Evolutionary conservation across 1,284 basidiomycete genomes (phyloP).

Genomic region (Termitomyces sp.): DNA sequence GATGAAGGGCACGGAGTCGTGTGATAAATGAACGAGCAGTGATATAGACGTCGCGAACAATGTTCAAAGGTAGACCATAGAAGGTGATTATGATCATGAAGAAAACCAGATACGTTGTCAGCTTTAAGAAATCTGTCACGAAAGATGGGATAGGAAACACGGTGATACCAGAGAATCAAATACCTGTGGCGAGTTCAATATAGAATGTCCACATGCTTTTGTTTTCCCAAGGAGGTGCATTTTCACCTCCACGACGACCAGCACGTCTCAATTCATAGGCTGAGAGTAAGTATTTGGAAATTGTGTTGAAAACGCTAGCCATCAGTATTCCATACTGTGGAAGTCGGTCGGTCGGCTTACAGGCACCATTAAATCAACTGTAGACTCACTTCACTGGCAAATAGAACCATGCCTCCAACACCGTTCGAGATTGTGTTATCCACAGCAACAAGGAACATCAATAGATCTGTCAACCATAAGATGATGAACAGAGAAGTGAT

Average conservation of each 20-base stretch:
- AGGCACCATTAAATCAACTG: conserved; percentile 3
- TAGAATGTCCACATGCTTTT: conserved; percentile 98
- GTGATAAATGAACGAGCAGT: conserved; percentile 89
- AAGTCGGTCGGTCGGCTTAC: conserved; percentile 13
- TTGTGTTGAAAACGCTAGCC: conserved; percentile 74
- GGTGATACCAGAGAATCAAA: conserved; percentile 16
- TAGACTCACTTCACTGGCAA: conserved; percentile 81
- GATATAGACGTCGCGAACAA: conserved; percentile 94
- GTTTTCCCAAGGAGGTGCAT: conserved; percentile 92
- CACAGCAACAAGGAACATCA: conserved; percentile 73
- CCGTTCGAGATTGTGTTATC: conserved; percentile 78
- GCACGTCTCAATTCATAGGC: conserved; percentile 79
- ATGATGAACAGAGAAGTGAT: conserved; percentile 69
- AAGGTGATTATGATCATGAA: conserved; percentile 89
- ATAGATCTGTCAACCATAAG: conserved; percentile 65
- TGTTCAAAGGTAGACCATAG: conserved; percentile 96
- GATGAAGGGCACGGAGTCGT: conserved; percentile 81
- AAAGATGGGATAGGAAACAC: conserved; percentile 7
- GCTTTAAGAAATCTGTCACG: conserved; percentile 81
- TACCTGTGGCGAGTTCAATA: conserved; percentile 88
- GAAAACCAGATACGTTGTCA: conserved; percentile 89
- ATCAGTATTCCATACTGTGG: conserved; percentile 84
- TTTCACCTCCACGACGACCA: conserved; percentile 70
- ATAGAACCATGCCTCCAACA: conserved; percentile 87
- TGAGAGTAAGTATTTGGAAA: conserved; percentile 84